Evolutionary conservation across 31 red algal species (phyloP).

Genomic region (Endocladia muricata): DNA sequence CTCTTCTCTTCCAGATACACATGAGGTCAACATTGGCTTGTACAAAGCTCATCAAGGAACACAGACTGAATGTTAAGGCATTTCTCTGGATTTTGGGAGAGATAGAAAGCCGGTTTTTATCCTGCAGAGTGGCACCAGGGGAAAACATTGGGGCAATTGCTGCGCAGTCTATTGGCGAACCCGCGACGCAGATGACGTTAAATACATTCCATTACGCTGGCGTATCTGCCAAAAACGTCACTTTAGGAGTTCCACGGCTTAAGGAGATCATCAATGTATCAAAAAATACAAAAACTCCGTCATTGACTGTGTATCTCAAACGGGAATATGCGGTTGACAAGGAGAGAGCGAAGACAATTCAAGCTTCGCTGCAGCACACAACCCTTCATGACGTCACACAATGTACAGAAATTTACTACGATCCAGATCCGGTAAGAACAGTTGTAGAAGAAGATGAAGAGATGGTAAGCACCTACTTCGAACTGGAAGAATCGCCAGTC

Average conservation of each 20-base stretch:
- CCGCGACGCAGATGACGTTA: conserved; percentile 98
- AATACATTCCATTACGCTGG: conserved; percentile 99
- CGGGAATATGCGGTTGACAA: conserved; percentile 49
- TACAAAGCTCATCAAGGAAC: conserved; percentile 81
- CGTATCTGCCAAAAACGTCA: conserved; percentile 99
- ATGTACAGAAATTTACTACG: conserved; percentile 90
- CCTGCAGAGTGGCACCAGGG: conserved; percentile 71
- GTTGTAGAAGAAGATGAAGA: conserved; percentile 89
- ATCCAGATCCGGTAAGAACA: conserved; percentile 85
- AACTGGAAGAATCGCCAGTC: conserved; percentile 67
- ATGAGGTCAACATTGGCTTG: conserved; percentile 81
- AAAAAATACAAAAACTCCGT: conserved; percentile 91
- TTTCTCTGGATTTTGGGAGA: conserved; percentile 92
- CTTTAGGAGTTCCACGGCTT: conserved; percentile 94
- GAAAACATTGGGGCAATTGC: conserved; percentile 97
- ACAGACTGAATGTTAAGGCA: conserved; percentile 79
- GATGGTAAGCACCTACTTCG: conserved; percentile 78
- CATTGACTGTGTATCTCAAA: conserved; percentile 87
- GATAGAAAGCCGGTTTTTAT: conserved; percentile 88
- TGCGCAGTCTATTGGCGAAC: conserved; percentile 96
- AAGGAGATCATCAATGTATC: conserved; percentile 99
- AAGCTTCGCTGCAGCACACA: conserved; percentile 89
- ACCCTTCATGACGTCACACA: conserved; percentile 88
- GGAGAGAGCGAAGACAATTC: conserved; percentile 86
- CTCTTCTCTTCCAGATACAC: conserved; percentile 90